Percentiles rank a stretch among this genome's conserved stretches.
phyloP scores from a whole-genome alignment of 2,329 filamentous ascomycete species.

The Exophiala aquamarina region DNA sequence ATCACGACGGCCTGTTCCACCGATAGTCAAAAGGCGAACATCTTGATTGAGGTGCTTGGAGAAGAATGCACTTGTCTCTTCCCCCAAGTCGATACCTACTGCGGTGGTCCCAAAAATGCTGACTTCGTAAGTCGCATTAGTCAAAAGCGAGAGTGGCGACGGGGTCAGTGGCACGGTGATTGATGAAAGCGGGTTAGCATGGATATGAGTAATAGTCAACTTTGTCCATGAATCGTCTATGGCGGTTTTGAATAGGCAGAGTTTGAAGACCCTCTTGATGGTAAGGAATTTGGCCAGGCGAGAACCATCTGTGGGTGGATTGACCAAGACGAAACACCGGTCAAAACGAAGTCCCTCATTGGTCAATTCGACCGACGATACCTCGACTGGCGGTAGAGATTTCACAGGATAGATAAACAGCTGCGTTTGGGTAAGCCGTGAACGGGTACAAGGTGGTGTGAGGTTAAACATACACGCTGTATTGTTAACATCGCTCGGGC shows the following conservation, averaged over 20 bases:
- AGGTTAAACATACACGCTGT: too few relatives aligned
- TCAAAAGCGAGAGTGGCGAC: slow-evolving; percentile 23
- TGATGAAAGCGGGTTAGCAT: slow-evolving; percentile 15
- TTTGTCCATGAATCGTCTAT: slow-evolving; percentile 28
- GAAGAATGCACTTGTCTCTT: slow-evolving; percentile 24
- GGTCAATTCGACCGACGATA: slow-evolving; percentile 26
- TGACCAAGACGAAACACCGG: slow-evolving; percentile 25
- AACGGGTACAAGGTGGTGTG: too few relatives aligned
- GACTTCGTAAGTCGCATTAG: slow-evolving; percentile 24
- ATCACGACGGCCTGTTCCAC: slow-evolving; percentile 26
- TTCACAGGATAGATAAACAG: slow-evolving; percentile 28
- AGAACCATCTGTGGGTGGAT: slow-evolving; percentile 21
- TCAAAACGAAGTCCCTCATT: slow-evolving; percentile 28
- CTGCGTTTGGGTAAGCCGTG: slow-evolving; percentile 5
- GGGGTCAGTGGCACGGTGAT: slow-evolving; percentile 25
- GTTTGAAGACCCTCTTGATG: slow-evolving; percentile 26
- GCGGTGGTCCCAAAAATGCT: slow-evolving; percentile 27
- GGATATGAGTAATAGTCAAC: slow-evolving; percentile 24
- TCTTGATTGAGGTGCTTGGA: slow-evolving; percentile 24
- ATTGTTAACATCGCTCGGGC: too few relatives aligned
- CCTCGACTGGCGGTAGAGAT: slow-evolving; percentile 25
- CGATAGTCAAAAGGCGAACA: slow-evolving; percentile 24
- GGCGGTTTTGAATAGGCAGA: slow-evolving; percentile 24
- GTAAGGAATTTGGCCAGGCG: slow-evolving; percentile 25
- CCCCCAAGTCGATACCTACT: slow-evolving; percentile 26